Percentiles rank a stretch among this genome's conserved stretches.
Evolutionary conservation across 2,329 filamentous ascomycete species (phyloP).

Genomic region (Magnaporthales sp.): DNA sequence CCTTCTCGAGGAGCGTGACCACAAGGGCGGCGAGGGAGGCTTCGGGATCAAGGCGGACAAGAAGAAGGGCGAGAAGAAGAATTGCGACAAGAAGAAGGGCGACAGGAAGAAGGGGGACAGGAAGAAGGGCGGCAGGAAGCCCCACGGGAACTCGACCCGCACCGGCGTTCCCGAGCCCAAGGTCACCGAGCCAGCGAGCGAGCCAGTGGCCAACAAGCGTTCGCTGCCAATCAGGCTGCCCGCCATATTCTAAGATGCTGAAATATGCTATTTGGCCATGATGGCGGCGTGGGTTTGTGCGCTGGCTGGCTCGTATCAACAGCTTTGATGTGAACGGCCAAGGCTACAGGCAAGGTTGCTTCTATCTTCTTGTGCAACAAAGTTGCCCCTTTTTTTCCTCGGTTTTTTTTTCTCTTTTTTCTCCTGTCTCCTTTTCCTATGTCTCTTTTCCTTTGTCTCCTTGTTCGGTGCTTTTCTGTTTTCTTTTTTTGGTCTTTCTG

Average conservation of each 20-base stretch:
- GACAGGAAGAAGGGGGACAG: neutral
- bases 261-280: neutral
- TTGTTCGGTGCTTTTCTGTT: neutral
- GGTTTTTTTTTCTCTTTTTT: neutral
- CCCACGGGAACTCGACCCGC: neutral
- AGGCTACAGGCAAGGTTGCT: neutral
- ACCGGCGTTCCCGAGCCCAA: neutral
- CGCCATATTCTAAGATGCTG: neutral
- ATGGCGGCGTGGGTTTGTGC: neutral
- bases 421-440: neutral
- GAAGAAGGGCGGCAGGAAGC: neutral
- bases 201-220: neutral
- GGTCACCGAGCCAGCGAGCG: too few relatives aligned
- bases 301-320: neutral
- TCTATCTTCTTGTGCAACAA: neutral
- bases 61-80: neutral
- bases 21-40: neutral
- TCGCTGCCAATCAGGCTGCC: neutral
- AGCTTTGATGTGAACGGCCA: neutral
- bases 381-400: neutral
- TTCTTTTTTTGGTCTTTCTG: neutral
- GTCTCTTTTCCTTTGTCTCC: neutral
- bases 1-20: neutral
- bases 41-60: neutral
- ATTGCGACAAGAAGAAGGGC: neutral